Conservation (phyloP, 192 early-diverging fungal species). For the Umbelopsis isabellina region DNA sequence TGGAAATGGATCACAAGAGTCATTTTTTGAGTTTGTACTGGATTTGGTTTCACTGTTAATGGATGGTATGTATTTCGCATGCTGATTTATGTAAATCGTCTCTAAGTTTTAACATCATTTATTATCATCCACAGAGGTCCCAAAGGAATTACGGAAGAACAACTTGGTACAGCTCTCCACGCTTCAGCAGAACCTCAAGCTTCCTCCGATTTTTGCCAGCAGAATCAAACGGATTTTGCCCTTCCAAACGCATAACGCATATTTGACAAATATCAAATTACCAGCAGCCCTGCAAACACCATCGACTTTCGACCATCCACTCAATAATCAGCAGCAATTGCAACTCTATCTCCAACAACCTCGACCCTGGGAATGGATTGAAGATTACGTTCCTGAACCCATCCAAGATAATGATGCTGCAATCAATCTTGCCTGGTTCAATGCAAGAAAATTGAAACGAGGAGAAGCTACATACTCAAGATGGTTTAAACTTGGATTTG, state of each 20-base stretch:
- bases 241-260: conserved; percentile 57
- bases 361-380: conserved; percentile 60
- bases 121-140: conserved; percentile 34
- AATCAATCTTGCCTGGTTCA: conserved; percentile 34
- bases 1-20: conserved; percentile 55
- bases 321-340: conserved; percentile 25
- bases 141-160: conserved; percentile 47
- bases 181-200: conserved; percentile 16
- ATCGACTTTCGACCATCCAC: conserved; percentile 22
- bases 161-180: conserved; percentile 40
- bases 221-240: conserved; percentile 55
- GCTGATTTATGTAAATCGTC: conserved; percentile 14
- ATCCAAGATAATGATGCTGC: conserved; percentile 41
- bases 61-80: conserved; percentile 41
- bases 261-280: conserved; percentile 48
- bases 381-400: conserved; percentile 51
- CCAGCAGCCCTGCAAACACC: conserved; percentile 29
- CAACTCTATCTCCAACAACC: conserved; percentile 43
- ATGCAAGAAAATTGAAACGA: conserved; percentile 32
- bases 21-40: conserved; percentile 58
- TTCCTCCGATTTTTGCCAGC: conserved; percentile 52
- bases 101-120: neutral
- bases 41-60: conserved; percentile 57
- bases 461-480: conserved; percentile 35
- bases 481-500: conserved; percentile 42